Percentiles rank a stretch among this genome's conserved stretches.
These are phyloP conservation scores for Ophiostoma pallidulum DNA, from an alignment of 2,329 filamentous ascomycete genomes.

Conservation along the genomic window DNA sequence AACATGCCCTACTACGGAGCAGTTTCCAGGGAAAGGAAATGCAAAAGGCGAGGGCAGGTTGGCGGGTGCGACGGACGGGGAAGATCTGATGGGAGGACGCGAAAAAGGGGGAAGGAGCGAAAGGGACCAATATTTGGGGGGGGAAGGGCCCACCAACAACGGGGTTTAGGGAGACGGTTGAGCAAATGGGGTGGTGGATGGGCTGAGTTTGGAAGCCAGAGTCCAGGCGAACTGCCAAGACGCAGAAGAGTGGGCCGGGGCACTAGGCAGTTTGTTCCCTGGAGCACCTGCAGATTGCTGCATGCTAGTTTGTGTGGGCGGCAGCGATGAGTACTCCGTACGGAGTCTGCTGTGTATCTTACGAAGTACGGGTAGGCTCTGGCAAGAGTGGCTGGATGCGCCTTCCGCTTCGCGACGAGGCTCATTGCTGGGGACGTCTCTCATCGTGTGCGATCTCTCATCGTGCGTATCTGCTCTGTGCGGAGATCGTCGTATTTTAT, in stretches of 20 bases:
- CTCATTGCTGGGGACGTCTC: no score
- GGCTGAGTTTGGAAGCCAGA: background rate
- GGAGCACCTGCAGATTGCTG: slow-evolving; percentile 2
- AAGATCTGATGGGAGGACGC: slow-evolving; percentile 3
- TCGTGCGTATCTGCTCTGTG: no score
- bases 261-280: background rate
- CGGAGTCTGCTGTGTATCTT: no score
- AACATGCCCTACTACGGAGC: no score
- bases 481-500: no score
- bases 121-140: slow-evolving; percentile 3
- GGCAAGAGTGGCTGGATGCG: no score
- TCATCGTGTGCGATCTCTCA: no score
- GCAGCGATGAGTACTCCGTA: no score
- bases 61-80: slow-evolving; percentile 1
- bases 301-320: no score
- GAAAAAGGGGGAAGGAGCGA: slow-evolving; percentile 1
- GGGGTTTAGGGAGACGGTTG: background rate
- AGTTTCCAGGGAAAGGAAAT: no score
- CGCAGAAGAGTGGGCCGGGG: background rate
- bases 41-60: background rate
- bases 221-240: slow-evolving; percentile 4
- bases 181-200: background rate
- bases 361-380: no score
- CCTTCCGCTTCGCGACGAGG: no score
- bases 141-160: background rate